phyloP scores from a whole-genome alignment of 2,329 filamentous ascomycete species.

The Neurospora sp. region DNA sequence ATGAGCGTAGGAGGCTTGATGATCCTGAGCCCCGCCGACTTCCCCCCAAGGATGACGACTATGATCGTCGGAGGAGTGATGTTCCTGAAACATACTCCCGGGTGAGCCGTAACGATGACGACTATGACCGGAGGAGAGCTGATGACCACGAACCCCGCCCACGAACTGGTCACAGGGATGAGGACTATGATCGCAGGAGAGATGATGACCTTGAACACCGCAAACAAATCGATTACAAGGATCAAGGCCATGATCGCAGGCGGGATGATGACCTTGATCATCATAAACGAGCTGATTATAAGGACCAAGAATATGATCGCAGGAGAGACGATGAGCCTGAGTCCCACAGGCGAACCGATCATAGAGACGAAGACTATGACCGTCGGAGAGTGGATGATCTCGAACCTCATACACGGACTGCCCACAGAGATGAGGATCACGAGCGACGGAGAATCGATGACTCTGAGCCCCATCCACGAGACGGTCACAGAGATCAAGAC shows the following conservation, averaged over 20 bases:
- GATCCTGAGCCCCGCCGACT: conserved; percentile 9
- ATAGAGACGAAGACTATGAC: neutral
- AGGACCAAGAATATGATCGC: neutral
- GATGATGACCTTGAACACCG: neutral
- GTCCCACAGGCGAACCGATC: neutral
- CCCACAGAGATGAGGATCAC: neutral
- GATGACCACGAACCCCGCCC: conserved; percentile 9
- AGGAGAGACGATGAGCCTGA: neutral
- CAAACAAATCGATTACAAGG: neutral
- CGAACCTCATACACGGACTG: neutral
- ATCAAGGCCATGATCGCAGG: neutral
- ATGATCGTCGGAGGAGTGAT: conserved; percentile 5
- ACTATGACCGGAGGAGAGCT: conserved; percentile 4
- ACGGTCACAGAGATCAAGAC: neutral
- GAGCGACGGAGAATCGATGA: neutral
- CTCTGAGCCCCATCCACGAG: neutral
- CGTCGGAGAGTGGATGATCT: neutral
- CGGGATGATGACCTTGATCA: neutral
- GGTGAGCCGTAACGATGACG: conserved; percentile 7
- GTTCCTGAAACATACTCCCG: conserved; percentile 9
- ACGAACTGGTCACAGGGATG: conserved; percentile 3
- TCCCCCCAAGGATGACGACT: conserved; percentile 8
- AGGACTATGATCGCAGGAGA: conserved; percentile 1
- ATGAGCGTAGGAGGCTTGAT: conserved; percentile 6
- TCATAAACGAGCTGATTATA: neutral